Evolutionary conservation across 208 protist species (phyloP).

Genomic region (Trypanosoma caninum): DNA sequence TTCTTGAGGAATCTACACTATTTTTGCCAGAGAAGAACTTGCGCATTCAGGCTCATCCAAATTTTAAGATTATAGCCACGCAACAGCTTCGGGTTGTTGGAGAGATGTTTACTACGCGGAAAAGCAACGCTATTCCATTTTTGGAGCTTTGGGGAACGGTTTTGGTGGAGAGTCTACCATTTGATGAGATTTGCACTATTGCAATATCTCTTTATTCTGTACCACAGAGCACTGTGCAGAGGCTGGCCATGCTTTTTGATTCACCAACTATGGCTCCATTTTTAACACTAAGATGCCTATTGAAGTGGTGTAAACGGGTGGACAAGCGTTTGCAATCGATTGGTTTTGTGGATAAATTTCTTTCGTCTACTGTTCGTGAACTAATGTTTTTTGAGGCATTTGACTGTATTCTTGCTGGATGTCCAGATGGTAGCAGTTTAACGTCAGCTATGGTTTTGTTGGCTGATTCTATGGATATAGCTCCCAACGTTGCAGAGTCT

Average conservation of each 20-base stretch:
- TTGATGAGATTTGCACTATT: constrained; percentile 57
- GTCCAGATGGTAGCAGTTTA: constrained; percentile 50
- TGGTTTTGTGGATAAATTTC: constrained; percentile 33
- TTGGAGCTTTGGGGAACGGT: constrained; percentile 77
- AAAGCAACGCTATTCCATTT: constrained; percentile 66
- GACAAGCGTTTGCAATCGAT: constrained; percentile 31
- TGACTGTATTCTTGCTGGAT: constrained; percentile 88
- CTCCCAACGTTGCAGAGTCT: constrained; percentile 54
- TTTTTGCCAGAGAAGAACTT: constrained; percentile 96
- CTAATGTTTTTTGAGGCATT: constrained; percentile 92
- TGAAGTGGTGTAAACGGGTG: constrained; percentile 93
- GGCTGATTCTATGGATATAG: constrained; percentile 54
- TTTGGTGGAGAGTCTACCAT: constrained; percentile 68
- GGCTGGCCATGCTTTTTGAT: constrained; percentile 34
- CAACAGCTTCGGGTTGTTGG: constrained; percentile 71
- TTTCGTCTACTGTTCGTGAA: constrained; percentile 82
- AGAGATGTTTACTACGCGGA: constrained; percentile 43
- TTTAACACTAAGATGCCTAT: constrained; percentile 77
- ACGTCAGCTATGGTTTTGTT: constrained; percentile 34
- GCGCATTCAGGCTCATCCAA: constrained; percentile 77
- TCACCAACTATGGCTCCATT: constrained; percentile 27
- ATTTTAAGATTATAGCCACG: constrained; percentile 90
- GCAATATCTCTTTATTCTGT: constrained; percentile 46
- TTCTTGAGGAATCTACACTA: constrained; percentile 95
- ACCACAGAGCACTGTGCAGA: constrained; percentile 36